A percentile compares a stretch with the other conserved stretches of the same genome.
Evolutionary conservation across 305 asterid genomes (phyloP).

Genomic region (Fraxinus albicans): DNA sequence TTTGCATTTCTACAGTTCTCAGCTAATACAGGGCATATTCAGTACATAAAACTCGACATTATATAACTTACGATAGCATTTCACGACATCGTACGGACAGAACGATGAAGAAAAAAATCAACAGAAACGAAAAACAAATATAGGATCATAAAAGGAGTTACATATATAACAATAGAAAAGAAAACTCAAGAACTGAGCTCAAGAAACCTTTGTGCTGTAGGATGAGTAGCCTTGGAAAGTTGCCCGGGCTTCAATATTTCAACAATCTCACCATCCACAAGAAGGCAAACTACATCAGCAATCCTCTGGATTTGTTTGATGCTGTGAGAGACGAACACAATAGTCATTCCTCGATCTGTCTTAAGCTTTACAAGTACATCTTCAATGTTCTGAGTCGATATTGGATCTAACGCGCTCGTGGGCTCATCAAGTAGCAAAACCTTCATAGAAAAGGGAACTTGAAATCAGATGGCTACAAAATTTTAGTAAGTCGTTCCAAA

Average conservation of each 20-base stretch:
- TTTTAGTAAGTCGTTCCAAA: not conserved
- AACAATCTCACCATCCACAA: constrained; percentile 75
- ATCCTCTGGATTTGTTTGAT: constrained; percentile 87
- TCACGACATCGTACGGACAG: not conserved
- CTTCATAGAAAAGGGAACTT: constrained; percentile 26
- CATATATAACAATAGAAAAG: constrained; percentile 16
- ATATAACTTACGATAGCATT: not conserved
- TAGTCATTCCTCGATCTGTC: constrained; percentile 61
- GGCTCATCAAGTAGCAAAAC: constrained; percentile 92
- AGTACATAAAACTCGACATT: not conserved
- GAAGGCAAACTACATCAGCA: constrained; percentile 77
- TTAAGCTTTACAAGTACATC: constrained; percentile 73
- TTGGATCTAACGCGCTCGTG: constrained; percentile 91
- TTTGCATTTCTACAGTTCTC: not conserved
- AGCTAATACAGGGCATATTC: not conserved
- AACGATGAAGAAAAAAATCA: not conserved
- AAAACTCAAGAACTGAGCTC: constrained; percentile 48
- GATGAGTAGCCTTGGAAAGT: constrained; percentile 78
- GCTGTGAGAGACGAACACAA: constrained; percentile 84
- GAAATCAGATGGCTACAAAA: constrained; percentile 1
- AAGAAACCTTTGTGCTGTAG: constrained; percentile 76
- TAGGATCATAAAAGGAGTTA: not conserved
- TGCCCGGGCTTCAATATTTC: constrained; percentile 61
- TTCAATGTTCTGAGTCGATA: constrained; percentile 86
- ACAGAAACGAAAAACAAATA: not conserved